Evolutionary conservation across 1,284 basidiomycete species (phyloP).

Genomic region (Sanghuangporus sanghuang): DNA sequence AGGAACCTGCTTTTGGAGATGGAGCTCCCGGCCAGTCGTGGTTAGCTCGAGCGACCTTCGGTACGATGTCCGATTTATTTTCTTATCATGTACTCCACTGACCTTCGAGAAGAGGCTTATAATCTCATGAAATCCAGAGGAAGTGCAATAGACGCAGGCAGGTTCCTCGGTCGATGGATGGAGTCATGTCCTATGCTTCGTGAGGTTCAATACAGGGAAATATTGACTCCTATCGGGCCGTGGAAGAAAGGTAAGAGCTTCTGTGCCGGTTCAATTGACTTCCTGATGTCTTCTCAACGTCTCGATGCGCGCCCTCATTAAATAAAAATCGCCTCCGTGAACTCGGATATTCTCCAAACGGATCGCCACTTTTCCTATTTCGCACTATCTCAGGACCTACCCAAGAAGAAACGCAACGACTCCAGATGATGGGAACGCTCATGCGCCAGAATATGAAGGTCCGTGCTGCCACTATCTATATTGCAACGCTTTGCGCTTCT

Average conservation of each 20-base stretch:
- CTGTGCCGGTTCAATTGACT: too few relatives aligned
- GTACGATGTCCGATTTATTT: neutral
- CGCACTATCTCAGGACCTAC: neutral
- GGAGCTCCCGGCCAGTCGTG: conserved; percentile 18
- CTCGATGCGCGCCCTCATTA: neutral
- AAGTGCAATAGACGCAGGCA: conserved; percentile 13
- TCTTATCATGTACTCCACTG: neutral
- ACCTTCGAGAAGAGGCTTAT: conserved; percentile 15
- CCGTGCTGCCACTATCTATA: neutral
- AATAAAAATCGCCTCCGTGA: neutral
- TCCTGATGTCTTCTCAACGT: neutral
- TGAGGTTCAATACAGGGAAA: conserved; percentile 13
- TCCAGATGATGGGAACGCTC: conserved; percentile 17
- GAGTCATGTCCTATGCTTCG: conserved; percentile 12
- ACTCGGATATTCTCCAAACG: neutral
- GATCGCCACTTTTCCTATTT: neutral
- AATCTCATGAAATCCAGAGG: conserved; percentile 16
- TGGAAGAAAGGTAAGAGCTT: conserved; percentile 18
- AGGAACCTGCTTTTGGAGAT: conserved; percentile 15
- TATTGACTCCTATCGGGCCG: conserved; percentile 19
- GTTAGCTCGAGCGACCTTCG: conserved; percentile 19
- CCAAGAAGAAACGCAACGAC: conserved; percentile 15
- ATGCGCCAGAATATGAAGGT: conserved; percentile 20
- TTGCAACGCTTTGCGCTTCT: neutral
- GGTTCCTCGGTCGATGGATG: conserved; percentile 8